Base-by-base conservation (phyloP, 1,284 basidiomycete genomes). In the Puccinia sorghi region DNA sequence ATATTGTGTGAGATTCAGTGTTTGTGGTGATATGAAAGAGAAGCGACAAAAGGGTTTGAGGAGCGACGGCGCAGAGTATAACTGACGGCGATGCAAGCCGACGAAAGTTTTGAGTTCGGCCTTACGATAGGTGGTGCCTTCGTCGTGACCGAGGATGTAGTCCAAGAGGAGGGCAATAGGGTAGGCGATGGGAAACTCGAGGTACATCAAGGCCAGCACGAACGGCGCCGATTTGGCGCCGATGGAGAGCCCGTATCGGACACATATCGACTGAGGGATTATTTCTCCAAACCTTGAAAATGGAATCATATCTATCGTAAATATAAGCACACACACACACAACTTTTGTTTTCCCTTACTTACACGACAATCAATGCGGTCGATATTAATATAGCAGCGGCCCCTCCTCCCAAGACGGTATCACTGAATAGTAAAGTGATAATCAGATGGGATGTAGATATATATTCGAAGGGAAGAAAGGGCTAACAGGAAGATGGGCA, bases 221-320 rank as follows among this genome's bases (percentile, higher is more conserved):
- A 87, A 82, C 3, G 86, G 86, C 5, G 86, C 86, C 71, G 86
- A 87, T 37, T 83, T 83, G 6, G 87, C 85, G 22, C 87, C 87
- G 67, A 88, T 86, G 12, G 85, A 84, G 3, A 88, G 84, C 22
- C 87, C 87, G 79, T 87, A 86, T 43, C 85, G 84, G 22, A 86
- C 86, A 80, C 87, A 87, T 69, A 87, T 84, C 7, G 86, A 86
- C 84, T 85, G 84, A 1, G 84, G 84, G 8, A 85, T 82, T 43
- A 85, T 84, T 71, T 85, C 84, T 32, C 82, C 83, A 79, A 83
- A 83, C 80, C 84, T 82, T 73, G 82, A 81, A 52, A 20, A 67
- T 39, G 1, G 25, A 12, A 48, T 25, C 13, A 6, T 46, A 7
- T 32, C 2, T 46, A 7, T 32, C 2, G 32, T 32, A 1, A 32